These are phyloP conservation scores for Cyberlindnera maritima DNA, from an alignment of 805 yeast genomes.

Conservation along the genomic window DNA sequence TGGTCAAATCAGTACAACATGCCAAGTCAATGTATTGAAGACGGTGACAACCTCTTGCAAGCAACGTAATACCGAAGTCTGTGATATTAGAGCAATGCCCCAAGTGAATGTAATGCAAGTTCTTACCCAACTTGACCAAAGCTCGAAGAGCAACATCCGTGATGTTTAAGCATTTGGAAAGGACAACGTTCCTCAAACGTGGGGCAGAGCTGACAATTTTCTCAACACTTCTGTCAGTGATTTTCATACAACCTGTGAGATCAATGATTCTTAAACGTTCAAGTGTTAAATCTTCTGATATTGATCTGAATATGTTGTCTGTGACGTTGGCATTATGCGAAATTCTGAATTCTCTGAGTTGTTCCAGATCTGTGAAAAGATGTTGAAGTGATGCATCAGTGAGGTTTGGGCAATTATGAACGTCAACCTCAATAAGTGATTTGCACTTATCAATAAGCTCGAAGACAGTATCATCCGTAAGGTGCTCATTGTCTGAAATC, in stretches of 20 bases:
- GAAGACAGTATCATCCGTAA: constrained; percentile 61
- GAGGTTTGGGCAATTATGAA: constrained; percentile 76
- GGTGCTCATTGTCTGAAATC: constrained; percentile 64
- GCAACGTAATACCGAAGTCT: constrained; percentile 75
- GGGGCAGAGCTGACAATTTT: constrained; percentile 77
- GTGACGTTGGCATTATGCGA: constrained; percentile 70
- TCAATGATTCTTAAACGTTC: constrained; percentile 80
- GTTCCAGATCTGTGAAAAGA: constrained; percentile 61
- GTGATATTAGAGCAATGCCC: constrained; percentile 93
- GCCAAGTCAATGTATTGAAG: constrained; percentile 93
- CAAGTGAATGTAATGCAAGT: constrained; percentile 83
- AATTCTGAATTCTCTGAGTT: constrained; percentile 79
- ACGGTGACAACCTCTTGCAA: constrained; percentile 76
- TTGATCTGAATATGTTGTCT: constrained; percentile 56
- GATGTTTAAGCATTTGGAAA: constrained; percentile 84
- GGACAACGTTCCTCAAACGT: constrained; percentile 77
- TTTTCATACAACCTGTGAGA: constrained; percentile 75
- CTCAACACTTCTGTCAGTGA: constrained; percentile 78
- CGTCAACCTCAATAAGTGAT: constrained; percentile 82
- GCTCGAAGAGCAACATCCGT: constrained; percentile 79
- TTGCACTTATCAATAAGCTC: constrained; percentile 71
- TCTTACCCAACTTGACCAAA: constrained; percentile 70
- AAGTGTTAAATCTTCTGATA: constrained; percentile 46
- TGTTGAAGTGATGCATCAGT: constrained; percentile 58
- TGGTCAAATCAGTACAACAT: constrained; percentile 87